A percentile compares a stretch with the other conserved stretches of the same genome.
Conservation (phyloP, 192 early-diverging fungal species). For the Mortierella alpina region DNA sequence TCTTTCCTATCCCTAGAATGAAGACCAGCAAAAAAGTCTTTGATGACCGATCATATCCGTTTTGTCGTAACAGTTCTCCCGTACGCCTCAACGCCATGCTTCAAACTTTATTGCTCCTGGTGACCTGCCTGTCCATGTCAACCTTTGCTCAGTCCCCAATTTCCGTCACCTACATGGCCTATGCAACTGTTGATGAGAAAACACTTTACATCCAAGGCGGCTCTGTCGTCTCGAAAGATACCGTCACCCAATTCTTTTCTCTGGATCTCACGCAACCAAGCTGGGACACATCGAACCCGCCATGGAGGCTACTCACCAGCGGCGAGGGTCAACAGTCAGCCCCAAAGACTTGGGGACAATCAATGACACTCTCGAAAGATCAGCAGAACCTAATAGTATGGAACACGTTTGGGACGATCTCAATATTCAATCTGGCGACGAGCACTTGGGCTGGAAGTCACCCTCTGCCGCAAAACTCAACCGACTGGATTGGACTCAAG, state of each 20-base stretch:
- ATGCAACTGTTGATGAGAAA: not conserved
- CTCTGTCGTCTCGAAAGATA: not conserved
- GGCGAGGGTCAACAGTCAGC: not conserved
- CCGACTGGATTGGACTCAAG: not conserved
- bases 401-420: not conserved
- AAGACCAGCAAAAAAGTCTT: no score
- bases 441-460: not conserved
- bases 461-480: not conserved
- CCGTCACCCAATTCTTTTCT: slow-evolving; percentile 7
- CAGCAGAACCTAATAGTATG: not conserved
- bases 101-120: no score
- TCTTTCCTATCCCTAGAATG: no score
- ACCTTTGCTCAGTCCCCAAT: not conserved
- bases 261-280: not conserved
- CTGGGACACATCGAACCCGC: slow-evolving; percentile 1
- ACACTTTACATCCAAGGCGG: slow-evolving; percentile 4
- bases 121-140: no score
- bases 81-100: no score
- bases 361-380: not conserved
- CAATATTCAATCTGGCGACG: not conserved
- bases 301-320: slow-evolving; percentile 1
- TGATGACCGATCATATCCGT: no score
- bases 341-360: not conserved
- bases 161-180: not conserved
- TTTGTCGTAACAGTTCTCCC: no score